Conservation (phyloP, 352 stramenopile species). For the Phytophthora chlamydospora region DNA sequence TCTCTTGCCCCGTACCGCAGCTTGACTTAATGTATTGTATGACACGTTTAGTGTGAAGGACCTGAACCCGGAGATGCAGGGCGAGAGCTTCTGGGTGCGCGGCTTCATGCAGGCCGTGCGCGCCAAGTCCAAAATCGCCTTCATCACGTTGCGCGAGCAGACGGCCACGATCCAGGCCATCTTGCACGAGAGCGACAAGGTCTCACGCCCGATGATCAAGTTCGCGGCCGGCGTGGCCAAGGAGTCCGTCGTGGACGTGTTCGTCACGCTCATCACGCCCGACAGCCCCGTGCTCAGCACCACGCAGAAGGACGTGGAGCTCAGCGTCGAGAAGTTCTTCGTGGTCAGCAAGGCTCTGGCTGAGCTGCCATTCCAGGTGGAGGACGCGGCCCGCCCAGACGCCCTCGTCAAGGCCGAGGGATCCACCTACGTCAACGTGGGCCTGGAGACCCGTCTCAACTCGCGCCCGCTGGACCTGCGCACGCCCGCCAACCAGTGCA, state of each 20-base stretch:
- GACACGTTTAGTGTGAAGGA: conserved; percentile 34
- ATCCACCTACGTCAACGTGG: conserved; percentile 87
- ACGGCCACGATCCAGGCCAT: conserved; percentile 96
- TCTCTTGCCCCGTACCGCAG: neutral
- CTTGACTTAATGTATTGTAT: neutral
- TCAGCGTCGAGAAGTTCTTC: conserved; percentile 95
- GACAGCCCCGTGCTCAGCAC: conserved; percentile 93
- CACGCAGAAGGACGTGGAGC: conserved; percentile 95
- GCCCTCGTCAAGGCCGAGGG: conserved; percentile 80
- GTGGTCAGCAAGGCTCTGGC: conserved; percentile 94
- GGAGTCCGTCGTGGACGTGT: conserved; percentile 97
- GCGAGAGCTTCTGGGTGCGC: conserved; percentile 94
- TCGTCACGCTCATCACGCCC: conserved; percentile 90
- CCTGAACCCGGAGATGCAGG: conserved; percentile 81
- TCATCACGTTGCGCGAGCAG: conserved; percentile 97
- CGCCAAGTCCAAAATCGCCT: conserved; percentile 94
- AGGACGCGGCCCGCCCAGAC: conserved; percentile 94
- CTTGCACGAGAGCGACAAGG: conserved; percentile 85
- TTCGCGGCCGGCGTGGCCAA: conserved; percentile 94
- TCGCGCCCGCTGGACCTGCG: conserved; percentile 96
- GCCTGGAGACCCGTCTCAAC: conserved; percentile 95
- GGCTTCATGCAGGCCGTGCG: conserved; percentile 95
- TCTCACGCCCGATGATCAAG: conserved; percentile 97
- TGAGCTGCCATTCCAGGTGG: conserved; percentile 94
- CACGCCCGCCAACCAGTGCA: conserved; percentile 98